Evolutionary conservation across 805 yeast species (phyloP).

Genomic region (Spathaspora sp.): DNA sequence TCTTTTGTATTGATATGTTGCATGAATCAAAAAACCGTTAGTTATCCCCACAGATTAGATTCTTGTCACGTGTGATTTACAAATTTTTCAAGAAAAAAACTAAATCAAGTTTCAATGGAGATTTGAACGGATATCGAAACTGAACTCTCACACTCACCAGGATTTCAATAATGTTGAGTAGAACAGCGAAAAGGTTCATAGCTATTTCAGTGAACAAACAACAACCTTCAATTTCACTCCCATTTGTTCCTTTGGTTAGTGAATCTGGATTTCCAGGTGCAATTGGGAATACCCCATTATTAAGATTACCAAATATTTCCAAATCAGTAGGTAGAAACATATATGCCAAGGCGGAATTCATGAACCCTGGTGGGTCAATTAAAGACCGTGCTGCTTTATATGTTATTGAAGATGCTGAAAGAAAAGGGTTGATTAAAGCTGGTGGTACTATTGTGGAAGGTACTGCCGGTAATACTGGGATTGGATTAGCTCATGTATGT

Average conservation of each 20-base stretch:
- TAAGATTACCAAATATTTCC: conserved; percentile 32
- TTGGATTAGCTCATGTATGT: conserved; percentile 80
- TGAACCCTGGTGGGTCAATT: conserved; percentile 92
- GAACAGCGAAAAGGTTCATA: conserved; percentile 12
- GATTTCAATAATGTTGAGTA: conserved; percentile 5
- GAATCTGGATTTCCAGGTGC: conserved; percentile 74
- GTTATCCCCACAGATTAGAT: background rate
- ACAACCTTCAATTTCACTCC: conserved; percentile 19
- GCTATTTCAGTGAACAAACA: conserved; percentile 11
- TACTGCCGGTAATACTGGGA: conserved; percentile 96
- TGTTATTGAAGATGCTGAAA: conserved; percentile 76
- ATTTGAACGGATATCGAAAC: background rate
- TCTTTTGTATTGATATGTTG: no score
- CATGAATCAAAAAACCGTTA: no score
- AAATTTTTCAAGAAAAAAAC: background rate
- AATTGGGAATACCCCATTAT: conserved; percentile 89
- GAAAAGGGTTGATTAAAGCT: conserved; percentile 54
- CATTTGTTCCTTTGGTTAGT: conserved; percentile 64
- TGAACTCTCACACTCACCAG: background rate
- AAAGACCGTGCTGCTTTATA: conserved; percentile 87
- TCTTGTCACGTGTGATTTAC: background rate
- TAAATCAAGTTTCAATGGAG: background rate
- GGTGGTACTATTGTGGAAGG: conserved; percentile 92
- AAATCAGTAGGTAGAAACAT: conserved; percentile 35
- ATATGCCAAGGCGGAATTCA: conserved; percentile 87